Evolutionary conservation across 352 stramenopile genomes (phyloP), one percentile per base, ranked within the genome.

Genomic region (Phytophthora podocarpi): DNA sequence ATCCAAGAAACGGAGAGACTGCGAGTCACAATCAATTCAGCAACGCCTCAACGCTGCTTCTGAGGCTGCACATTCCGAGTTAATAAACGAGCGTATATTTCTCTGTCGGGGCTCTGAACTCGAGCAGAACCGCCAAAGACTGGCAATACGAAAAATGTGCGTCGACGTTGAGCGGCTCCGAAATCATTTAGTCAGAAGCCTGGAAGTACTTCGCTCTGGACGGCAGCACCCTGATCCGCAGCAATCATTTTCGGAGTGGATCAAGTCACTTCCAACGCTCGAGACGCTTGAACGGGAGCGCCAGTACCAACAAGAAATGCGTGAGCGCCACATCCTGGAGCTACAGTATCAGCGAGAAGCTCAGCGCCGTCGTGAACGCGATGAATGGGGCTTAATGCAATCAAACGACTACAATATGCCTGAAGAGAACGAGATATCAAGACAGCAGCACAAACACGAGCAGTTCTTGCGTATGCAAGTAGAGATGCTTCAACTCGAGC

Each of bases 261-360:
- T 89, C 3, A 70, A 64, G 18, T 89, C 82, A 0, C 59, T 91
- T 13, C 57, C 72, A 34, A 89, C 82, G 13, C 64, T 89, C 13
- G 67, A 89, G 21, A 87, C 66, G 32, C 59, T 69, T 10, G 64
- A 85, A 18, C 64, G 63, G 26, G 75, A 82, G 11, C 63, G 63
- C 0, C 52, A 65, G 31, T 45, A 67, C 10, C 57, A 76, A 26
- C 60, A 82, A 37, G 62, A 78, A 48, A 60, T 74, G 51, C 73
- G 65, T 2, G 67, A 85, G 24, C 73, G 76, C 3, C 69, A 74
- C 9, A 46, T 73, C 5, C 52, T 89, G 16, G 74, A 89, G 18
- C 26, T 57, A 40, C 76, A 86, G 45, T 89, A 73, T 45, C 59
- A 78, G 27, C 36, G 60, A 12, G 78, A 89, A 18, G 65, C 70